phyloP scores from a whole-genome alignment of 306 rosid genomes.

The Abrus pulchellus region DNA sequence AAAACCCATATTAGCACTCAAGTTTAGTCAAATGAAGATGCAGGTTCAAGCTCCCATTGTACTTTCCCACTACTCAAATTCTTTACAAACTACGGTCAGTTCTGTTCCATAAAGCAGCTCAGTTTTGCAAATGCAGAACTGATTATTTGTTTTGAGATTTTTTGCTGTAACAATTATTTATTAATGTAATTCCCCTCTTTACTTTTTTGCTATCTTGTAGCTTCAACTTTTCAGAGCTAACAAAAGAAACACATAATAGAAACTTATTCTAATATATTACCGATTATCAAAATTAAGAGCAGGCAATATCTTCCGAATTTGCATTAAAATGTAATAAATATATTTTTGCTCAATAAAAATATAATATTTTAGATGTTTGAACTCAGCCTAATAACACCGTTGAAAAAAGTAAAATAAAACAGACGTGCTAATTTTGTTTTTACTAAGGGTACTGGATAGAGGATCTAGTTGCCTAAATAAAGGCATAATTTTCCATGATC shows the following conservation, averaged over 20 bases:
- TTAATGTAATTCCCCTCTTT: neutral
- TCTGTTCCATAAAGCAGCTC: constrained; percentile 30
- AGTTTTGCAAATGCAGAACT: neutral
- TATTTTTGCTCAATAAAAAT: too few species aligned
- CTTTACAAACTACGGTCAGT: constrained; percentile 33
- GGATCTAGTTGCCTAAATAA: too few species aligned
- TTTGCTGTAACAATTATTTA: neutral
- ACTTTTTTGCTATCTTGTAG: neutral
- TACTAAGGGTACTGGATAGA: too few species aligned
- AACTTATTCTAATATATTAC: neutral
- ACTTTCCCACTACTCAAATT: constrained; percentile 54
- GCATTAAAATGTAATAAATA: too few species aligned
- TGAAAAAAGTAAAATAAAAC: too few species aligned
- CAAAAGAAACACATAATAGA: neutral
- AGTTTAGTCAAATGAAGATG: constrained; percentile 86
- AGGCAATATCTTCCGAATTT: too few species aligned
- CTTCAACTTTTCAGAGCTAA: neutral
- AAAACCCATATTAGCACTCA: constrained; percentile 81
- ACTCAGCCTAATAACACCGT: too few species aligned
- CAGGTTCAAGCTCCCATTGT: constrained; percentile 83
- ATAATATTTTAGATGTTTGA: too few species aligned
- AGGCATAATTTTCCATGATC: too few species aligned
- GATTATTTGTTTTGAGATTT: neutral
- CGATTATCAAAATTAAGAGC: too few species aligned
- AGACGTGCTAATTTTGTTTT: too few species aligned